Base-by-base conservation (phyloP, 2,329 filamentous ascomycete genomes). In the Aureobasidium sp. region DNA sequence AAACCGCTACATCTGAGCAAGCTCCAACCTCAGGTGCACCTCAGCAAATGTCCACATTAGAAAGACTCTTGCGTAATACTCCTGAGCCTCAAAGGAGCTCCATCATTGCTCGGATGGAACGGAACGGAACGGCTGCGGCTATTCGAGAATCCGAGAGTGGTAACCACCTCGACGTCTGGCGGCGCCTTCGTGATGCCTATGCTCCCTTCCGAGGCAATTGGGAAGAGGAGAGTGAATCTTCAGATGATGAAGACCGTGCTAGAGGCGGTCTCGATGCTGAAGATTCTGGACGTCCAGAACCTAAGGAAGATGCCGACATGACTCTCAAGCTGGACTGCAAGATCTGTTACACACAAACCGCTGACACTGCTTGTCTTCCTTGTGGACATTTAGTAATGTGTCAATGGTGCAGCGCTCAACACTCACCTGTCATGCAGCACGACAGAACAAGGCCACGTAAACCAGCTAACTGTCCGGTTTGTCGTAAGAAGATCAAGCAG, bases 351-450 rank as follows among this genome's bases (percentile, higher is more conserved):
- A 74, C 74, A 10, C 81, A 84, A 67, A 53, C 79, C 2, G 78
- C 82, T 0, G 78, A 83, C 63, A 78, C 78, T 7, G 81, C 79
- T 2, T 71, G 81, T 20, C 66, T 83, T 39, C 81, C 81, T 0
- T 84, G 81, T 64, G 81, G 81, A 0, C 81, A 84, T 68, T 74
- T 82, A 64, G 75, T 79, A 37, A 79, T 84, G 74, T 84, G 81
- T 67, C 71, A 75, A 43, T 84, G 80, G 80, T 84, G 81, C 65
- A 80, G 79, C 3, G 78, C 81, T 55, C 75, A 80, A 55, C 75
- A 79, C 48, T 74, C 79, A 37, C 80, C 80, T 2, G 72, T 76
- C 1, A 73, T 73, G 67, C 70, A 74, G 62, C 67, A 71, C 32
- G 76, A 78, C 67, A 65, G 65, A 39, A 76, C 73, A n/a, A 68